phyloP scores from a whole-genome alignment of 2,329 filamentous ascomycete genomes.

The Exophiala sp. region DNA sequence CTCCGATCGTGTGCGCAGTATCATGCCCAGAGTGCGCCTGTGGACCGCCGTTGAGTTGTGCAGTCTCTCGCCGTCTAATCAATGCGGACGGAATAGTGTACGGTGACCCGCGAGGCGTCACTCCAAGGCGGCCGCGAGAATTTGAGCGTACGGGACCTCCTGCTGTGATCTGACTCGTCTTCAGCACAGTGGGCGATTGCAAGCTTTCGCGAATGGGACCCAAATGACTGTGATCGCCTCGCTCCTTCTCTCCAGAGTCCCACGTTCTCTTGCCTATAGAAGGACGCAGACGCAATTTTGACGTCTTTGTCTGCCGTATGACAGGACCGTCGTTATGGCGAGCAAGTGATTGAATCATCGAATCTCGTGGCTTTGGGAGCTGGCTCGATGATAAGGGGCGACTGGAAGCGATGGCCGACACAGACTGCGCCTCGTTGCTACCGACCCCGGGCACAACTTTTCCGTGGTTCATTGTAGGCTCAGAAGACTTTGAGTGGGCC shows the following conservation, averaged over 20 bases:
- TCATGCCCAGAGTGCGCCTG: neutral
- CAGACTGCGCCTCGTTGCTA: neutral
- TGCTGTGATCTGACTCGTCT: neutral
- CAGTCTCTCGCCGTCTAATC: neutral
- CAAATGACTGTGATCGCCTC: neutral
- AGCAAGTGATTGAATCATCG: slow-evolving; percentile 19
- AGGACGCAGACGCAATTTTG: slow-evolving; percentile 10
- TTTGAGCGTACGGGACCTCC: slow-evolving; percentile 14
- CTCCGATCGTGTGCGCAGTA: neutral
- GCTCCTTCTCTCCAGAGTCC: slow-evolving; percentile 8
- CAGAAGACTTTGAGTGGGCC: neutral
- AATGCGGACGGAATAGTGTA: slow-evolving; percentile 15
- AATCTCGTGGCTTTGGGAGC: slow-evolving; percentile 22
- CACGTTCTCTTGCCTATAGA: slow-evolving; percentile 12
- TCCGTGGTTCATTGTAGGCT: neutral
- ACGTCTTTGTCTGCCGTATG: slow-evolving; percentile 21
- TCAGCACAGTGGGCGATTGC: slow-evolving; percentile 3
- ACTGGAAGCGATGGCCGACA: neutral
- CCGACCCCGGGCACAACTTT: neutral
- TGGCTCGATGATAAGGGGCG: slow-evolving; percentile 18
- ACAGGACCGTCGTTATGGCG: slow-evolving; percentile 13
- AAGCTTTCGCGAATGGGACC: slow-evolving; percentile 4
- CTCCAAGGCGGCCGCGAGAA: slow-evolving; percentile 17
- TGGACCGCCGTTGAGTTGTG: neutral
- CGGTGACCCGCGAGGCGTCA: slow-evolving; percentile 23